Base-by-base conservation (phyloP, 768 basidiomycete species). In the Antrodiella citrinella region DNA sequence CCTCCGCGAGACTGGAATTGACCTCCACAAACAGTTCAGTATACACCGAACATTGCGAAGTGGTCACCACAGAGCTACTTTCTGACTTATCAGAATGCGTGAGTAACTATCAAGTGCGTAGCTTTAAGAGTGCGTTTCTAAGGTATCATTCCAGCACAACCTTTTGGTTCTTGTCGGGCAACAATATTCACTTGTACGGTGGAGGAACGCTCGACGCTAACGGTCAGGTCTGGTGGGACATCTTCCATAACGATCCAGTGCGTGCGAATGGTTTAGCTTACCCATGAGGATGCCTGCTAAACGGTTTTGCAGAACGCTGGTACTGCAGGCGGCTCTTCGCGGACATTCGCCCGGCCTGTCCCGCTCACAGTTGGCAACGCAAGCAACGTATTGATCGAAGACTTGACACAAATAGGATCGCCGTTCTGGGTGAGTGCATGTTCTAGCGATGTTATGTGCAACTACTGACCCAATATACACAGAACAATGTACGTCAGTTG, bases 131-230 rank as follows among this genome's bases (percentile, higher is more conserved):
- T 15, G 26, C 7, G 22, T 11, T 41, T 41, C 13, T 11, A 49
- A 13, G 35, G 5, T 42, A 4, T 3, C 41, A 1, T 19, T 2
- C 12, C 35, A 71, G 70, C 10, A 66, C 70, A 4, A 71, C 71
- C 3, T 69, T 64, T 52, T 73, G 69, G 70, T 67, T 69, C 53
- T 59, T 70, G 7, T 67, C 67, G 4, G 69, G 69, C 1, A 53
- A 67, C 42, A 62, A 67, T 51, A 57, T 69, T 46, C 63, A 66
- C 48, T 53, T 69, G 41, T 69, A 72, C 50, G 73, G 75, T 38
- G 72, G 73, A 35, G 75, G 74, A 26, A 70, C 69, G 13, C 64
- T 77, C 45, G 72, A 75, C 60, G 72, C 66, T 42, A 74, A 73
- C 45, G 73, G 74, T 3, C 75, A 76, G 54, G 66, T 69, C 22